These are phyloP conservation scores for Exophiala alcalophila DNA, from an alignment of 2,329 filamentous ascomycete species.

Conservation along the genomic window DNA sequence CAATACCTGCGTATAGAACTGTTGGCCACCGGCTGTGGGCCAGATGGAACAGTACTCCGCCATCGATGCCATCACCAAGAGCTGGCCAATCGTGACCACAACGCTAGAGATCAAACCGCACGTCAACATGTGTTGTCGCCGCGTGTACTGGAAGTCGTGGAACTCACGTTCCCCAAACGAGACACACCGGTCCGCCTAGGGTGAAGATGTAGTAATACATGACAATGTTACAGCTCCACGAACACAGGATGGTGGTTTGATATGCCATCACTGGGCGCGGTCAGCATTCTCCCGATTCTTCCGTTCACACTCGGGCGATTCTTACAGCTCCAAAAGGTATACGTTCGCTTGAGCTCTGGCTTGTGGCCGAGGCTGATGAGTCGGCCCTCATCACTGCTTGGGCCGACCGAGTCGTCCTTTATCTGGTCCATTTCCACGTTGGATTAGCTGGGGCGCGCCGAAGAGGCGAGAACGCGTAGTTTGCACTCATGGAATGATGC, in stretches of 20 bases:
- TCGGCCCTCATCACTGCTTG: slow-evolving; percentile 18
- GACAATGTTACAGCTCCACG: slow-evolving; percentile 24
- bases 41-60: slow-evolving; percentile 25
- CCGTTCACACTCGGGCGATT: not conserved
- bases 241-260: slow-evolving; percentile 22
- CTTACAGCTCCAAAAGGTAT: slow-evolving; percentile 27
- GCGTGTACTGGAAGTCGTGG: not conserved
- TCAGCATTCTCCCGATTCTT: slow-evolving; percentile 1
- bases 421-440: slow-evolving; percentile 13
- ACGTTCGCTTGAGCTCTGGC: slow-evolving; percentile 25
- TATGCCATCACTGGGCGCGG: slow-evolving; percentile 22
- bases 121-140: no score
- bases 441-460: not conserved
- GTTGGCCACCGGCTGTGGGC: slow-evolving; percentile 26
- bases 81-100: slow-evolving; percentile 23
- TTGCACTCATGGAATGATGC: slow-evolving; percentile 14
- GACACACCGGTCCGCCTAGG: slow-evolving; percentile 22
- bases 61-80: slow-evolving; percentile 25
- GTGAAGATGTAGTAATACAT: slow-evolving; percentile 26
- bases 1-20: slow-evolving; percentile 24
- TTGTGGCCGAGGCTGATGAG: slow-evolving; percentile 27
- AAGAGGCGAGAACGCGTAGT: not conserved
- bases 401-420: slow-evolving; percentile 16
- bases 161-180: slow-evolving; percentile 28
- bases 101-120: no score